phyloP scores from a whole-genome alignment of 1,284 basidiomycete species.

The Cystobasidium slooffiae region DNA sequence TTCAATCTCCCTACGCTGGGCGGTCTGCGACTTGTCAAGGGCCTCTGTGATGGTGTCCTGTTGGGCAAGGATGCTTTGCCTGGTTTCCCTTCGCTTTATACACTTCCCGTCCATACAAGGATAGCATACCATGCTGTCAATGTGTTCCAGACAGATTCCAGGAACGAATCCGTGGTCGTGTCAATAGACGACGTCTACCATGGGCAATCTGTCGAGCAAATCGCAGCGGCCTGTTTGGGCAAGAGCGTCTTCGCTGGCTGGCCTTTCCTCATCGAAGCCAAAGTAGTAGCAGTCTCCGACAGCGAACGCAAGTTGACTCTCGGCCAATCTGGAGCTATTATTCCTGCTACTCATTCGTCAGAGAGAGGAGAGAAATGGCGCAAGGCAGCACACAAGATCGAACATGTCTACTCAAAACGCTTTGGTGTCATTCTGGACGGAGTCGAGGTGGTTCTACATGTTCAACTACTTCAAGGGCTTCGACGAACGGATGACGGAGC shows the following conservation, averaged over 20 bases:
- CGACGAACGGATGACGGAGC: slow-evolving; percentile 83
- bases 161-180: slow-evolving; percentile 90
- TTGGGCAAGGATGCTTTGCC: slow-evolving; percentile 85
- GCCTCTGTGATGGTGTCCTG: slow-evolving; percentile 84
- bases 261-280: slow-evolving; percentile 93
- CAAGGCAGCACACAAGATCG: slow-evolving; percentile 72
- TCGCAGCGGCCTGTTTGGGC: slow-evolving; percentile 77
- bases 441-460: slow-evolving; percentile 79
- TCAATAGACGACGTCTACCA: slow-evolving; percentile 73
- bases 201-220: slow-evolving; percentile 64
- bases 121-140: slow-evolving; percentile 89
- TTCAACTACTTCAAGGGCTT: slow-evolving; percentile 84
- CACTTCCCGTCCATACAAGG: slow-evolving; percentile 75
- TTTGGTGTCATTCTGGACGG: slow-evolving; percentile 83
- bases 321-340: slow-evolving; percentile 65
- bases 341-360: slow-evolving; percentile 24
- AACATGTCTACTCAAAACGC: slow-evolving; percentile 84
- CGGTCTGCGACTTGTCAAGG: slow-evolving; percentile 81
- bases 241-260: slow-evolving; percentile 81
- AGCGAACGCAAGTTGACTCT: slow-evolving; percentile 81
- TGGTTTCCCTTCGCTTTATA: slow-evolving; percentile 93
- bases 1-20: slow-evolving; percentile 88
- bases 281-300: slow-evolving; percentile 85
- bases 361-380: slow-evolving; percentile 33
- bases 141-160: slow-evolving; percentile 86